A percentile compares a stretch with the other conserved stretches of the same genome.
Conservation (phyloP, 2,329 filamentous ascomycete species). For the Aspergillus versicolor region DNA sequence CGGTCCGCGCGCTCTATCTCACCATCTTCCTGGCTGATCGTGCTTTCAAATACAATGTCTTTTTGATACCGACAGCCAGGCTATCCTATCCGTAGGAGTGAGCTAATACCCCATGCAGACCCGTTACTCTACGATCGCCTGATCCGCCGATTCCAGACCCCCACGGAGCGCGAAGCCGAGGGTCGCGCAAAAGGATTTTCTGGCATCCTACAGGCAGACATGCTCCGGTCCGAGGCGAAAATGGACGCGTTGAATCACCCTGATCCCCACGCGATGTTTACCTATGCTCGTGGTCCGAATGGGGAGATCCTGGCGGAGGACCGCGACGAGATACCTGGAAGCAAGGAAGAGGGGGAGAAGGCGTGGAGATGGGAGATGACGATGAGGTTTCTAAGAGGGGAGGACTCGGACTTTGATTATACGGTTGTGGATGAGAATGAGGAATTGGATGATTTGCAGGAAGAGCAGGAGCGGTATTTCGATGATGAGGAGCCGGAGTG, state of each 20-base stretch:
- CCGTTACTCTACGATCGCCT: slow-evolving; percentile 80
- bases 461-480: slow-evolving; percentile 74
- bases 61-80: background rate
- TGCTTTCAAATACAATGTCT: background rate
- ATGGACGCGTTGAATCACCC: slow-evolving; percentile 61
- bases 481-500: slow-evolving; percentile 74
- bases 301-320: slow-evolving; percentile 61
- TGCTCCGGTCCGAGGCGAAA: slow-evolving; percentile 74
- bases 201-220: slow-evolving; percentile 73
- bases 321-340: slow-evolving; percentile 56
- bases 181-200: slow-evolving; percentile 74
- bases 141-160: slow-evolving; percentile 72
- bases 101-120: slow-evolving; percentile 50
- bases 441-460: slow-evolving; percentile 65
- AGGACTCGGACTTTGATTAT: slow-evolving; percentile 80
- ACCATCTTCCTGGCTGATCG: slow-evolving; percentile 20
- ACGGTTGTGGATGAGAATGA: slow-evolving; percentile 67
- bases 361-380: slow-evolving; percentile 73
- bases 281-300: slow-evolving; percentile 51
- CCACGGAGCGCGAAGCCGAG: slow-evolving; percentile 71
- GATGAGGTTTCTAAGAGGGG: slow-evolving; percentile 71
- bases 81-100: background rate
- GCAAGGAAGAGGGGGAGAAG: slow-evolving; percentile 64
- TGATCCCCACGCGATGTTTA: slow-evolving; percentile 50
- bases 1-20: slow-evolving; percentile 46